Percentiles rank a stretch among this genome's conserved stretches.
phyloP scores from a whole-genome alignment of 768 basidiomycete species.

The Boletus rex-veris region DNA sequence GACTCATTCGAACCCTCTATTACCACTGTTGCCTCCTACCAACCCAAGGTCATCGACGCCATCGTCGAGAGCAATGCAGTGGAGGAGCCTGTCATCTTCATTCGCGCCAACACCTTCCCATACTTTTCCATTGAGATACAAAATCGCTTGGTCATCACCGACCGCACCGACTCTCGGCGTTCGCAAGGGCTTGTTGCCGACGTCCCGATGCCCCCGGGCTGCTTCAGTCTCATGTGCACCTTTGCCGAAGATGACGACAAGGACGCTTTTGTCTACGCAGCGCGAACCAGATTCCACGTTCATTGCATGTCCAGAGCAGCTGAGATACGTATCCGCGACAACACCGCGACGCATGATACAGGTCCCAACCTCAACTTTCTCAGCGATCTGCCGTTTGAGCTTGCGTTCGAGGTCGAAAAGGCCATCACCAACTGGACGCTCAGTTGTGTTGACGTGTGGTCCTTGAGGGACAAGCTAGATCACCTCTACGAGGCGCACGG shows the following conservation, averaged over 20 bases:
- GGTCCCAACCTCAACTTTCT: slow-evolving; percentile 24
- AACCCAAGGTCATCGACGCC: slow-evolving; percentile 15
- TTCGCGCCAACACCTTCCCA: slow-evolving; percentile 34
- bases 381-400: slow-evolving; percentile 27
- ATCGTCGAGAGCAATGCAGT: slow-evolving; percentile 15
- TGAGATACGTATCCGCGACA: slow-evolving; percentile 17
- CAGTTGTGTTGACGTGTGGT: slow-evolving; percentile 17
- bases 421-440: slow-evolving; percentile 31
- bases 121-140: slow-evolving; percentile 15
- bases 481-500: slow-evolving; percentile 16
- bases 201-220: slow-evolving; percentile 26
- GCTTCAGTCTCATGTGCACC: slow-evolving; percentile 28
- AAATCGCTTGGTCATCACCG: rapidly evolving
- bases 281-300: slow-evolving; percentile 21
- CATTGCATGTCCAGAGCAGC: neutral
- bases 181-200: slow-evolving; percentile 26
- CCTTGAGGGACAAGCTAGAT: slow-evolving; percentile 18
- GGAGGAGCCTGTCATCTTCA: slow-evolving; percentile 25
- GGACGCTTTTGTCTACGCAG: slow-evolving; percentile 28
- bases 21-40: slow-evolving; percentile 22
- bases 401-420: slow-evolving; percentile 40
- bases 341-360: slow-evolving; percentile 8
- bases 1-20: neutral
- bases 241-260: slow-evolving; percentile 26
- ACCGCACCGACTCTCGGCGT: slow-evolving; percentile 13